A percentile compares a stretch with the other conserved stretches of the same genome.
phyloP scores from a whole-genome alignment of 352 stramenopile species.

The Globisporangium apiculatum region DNA sequence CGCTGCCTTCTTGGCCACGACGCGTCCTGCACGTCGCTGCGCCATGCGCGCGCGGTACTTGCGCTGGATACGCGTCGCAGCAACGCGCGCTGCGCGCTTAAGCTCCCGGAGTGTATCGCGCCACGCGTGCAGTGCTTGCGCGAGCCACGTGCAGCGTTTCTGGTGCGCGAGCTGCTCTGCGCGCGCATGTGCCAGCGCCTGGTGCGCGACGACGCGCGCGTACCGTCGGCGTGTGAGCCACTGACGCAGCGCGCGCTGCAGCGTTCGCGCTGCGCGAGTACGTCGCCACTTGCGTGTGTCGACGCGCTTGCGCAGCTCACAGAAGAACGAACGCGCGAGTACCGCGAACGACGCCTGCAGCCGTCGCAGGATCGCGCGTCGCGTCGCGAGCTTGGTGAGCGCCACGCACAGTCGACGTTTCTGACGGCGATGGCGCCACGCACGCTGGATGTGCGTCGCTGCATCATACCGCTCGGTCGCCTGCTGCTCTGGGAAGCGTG shows the following conservation, averaged over 20 bases:
- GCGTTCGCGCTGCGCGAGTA: conserved; percentile 31
- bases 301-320: conserved; percentile 25
- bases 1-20: conserved; percentile 43
- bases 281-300: conserved; percentile 24
- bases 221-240: conserved; percentile 46
- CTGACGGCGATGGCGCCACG: conserved; percentile 25
- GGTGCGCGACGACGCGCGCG: conserved; percentile 27
- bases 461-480: conserved; percentile 17
- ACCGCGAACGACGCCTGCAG: conserved; percentile 36
- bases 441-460: conserved; percentile 23
- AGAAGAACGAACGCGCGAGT: conserved; percentile 40
- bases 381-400: conserved; percentile 26
- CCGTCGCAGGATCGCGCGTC: conserved; percentile 30
- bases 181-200: conserved; percentile 12
- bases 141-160: conserved; percentile 11
- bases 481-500: conserved; percentile 23
- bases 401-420: conserved; percentile 17
- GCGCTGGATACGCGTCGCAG: conserved; percentile 40
- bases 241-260: conserved; percentile 32
- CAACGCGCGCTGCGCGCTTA: conserved; percentile 15
- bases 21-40: conserved; percentile 27
- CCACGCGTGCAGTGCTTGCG: conserved; percentile 22
- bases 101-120: conserved; percentile 8
- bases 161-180: conserved; percentile 8
- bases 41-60: conserved; percentile 34